Percentiles rank a stretch among this genome's conserved stretches.
Conservation (phyloP, 441 rosid species). For the Cnidoscolus chayamansa region DNA sequence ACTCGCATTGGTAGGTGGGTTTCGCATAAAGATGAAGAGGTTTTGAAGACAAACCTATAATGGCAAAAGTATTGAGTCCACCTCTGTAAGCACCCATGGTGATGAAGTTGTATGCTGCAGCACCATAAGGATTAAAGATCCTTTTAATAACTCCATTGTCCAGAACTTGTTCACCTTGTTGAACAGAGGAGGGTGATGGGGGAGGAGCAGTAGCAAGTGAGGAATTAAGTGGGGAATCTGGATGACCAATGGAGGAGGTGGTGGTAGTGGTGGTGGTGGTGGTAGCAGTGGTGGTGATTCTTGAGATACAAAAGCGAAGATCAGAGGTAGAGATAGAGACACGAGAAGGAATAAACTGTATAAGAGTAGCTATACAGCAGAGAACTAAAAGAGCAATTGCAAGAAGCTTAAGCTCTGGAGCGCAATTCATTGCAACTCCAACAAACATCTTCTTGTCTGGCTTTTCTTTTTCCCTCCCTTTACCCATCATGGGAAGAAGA, state of each 20-base stretch:
- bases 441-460: conserved; percentile 44
- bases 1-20: conserved; percentile 69
- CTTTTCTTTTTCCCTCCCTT: conserved; percentile 11
- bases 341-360: conserved; percentile 68
- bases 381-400: conserved; percentile 60
- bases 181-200: conserved; percentile 1
- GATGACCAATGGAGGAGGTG: not conserved
- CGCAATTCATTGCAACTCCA: conserved; percentile 56
- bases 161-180: conserved; percentile 31
- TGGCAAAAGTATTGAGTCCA: conserved; percentile 57
- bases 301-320: conserved; percentile 66
- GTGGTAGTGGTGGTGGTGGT: conserved; percentile 15
- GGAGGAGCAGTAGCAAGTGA: not conserved
- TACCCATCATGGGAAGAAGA: conserved; percentile 1
- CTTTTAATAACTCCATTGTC: conserved; percentile 49
- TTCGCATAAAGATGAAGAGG: conserved; percentile 68
- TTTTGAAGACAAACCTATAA: conserved; percentile 70
- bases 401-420: conserved; percentile 66
- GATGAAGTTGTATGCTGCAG: conserved; percentile 75
- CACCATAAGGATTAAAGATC: conserved; percentile 59
- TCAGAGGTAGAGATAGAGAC: conserved; percentile 68
- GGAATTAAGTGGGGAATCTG: conserved; percentile 11
- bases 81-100: conserved; percentile 81
- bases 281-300: conserved; percentile 32
- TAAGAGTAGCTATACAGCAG: conserved; percentile 55